Evolutionary conservation across 2,329 filamentous ascomycete genomes (phyloP).

Genomic region (Endocalyx cinctus): DNA sequence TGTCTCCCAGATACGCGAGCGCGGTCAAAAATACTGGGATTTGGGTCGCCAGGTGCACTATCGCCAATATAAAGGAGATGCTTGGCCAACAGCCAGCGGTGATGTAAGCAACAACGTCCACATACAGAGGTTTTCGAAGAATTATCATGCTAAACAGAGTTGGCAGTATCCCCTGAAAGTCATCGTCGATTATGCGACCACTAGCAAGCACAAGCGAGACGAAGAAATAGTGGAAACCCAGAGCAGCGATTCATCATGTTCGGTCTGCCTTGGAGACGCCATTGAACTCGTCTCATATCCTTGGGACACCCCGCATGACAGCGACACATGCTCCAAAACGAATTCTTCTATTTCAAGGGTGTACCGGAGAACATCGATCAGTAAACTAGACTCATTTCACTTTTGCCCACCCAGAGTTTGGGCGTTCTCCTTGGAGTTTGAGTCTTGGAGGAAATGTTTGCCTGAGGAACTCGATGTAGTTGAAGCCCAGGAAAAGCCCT

Average conservation of each 20-base stretch:
- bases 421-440: constrained; percentile 14
- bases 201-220: constrained; percentile 9
- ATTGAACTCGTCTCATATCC: constrained; percentile 8
- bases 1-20: constrained; percentile 1
- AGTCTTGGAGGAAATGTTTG: constrained; percentile 13
- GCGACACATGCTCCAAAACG: constrained; percentile 4
- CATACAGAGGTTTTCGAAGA: no score
- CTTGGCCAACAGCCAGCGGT: constrained; percentile 6
- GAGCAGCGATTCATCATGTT: constrained; percentile 3
- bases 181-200: constrained; percentile 13
- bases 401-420: constrained; percentile 13
- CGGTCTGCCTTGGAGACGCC: constrained; percentile 7
- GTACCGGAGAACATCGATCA: background rate
- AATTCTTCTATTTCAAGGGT: background rate
- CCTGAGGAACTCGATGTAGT: no score
- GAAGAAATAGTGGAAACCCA: no score
- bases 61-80: constrained; percentile 6
- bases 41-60: constrained; percentile 3
- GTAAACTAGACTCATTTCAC: constrained; percentile 1
- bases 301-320: constrained; percentile 4
- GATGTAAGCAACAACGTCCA: constrained; percentile 3
- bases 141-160: constrained; percentile 1
- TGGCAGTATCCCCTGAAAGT: constrained; percentile 8
- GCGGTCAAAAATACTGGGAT: constrained; percentile 5
- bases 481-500: no score